Conservation (phyloP, 2,329 filamentous ascomycete genomes). For the Byssothecium circinans region DNA sequence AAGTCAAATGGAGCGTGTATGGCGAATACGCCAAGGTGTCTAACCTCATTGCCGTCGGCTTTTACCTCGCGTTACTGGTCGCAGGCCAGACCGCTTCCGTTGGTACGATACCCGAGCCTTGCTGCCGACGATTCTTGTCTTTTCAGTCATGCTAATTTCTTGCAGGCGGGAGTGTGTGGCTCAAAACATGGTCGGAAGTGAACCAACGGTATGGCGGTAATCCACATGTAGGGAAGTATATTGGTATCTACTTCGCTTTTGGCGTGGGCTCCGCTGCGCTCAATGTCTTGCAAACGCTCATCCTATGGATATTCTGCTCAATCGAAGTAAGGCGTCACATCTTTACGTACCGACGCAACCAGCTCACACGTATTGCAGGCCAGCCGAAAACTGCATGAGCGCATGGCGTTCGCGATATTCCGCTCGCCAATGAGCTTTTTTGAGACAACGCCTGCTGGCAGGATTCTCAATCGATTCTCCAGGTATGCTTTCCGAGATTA, state of each 20-base stretch:
- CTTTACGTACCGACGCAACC: slow-evolving; percentile 12
- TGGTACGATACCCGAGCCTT: slow-evolving; percentile 53
- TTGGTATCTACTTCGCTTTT: slow-evolving; percentile 94
- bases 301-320: slow-evolving; percentile 99
- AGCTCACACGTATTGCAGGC: slow-evolving; percentile 58
- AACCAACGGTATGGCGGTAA: slow-evolving; percentile 73
- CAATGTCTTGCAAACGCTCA: slow-evolving; percentile 87
- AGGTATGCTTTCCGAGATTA: slow-evolving; percentile 58
- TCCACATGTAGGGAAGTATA: slow-evolving; percentile 79
- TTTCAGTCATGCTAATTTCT: slow-evolving; percentile 22
- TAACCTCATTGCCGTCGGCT: slow-evolving; percentile 78
- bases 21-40: slow-evolving; percentile 92
- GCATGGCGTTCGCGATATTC: slow-evolving; percentile 97
- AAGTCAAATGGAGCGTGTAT: slow-evolving; percentile 97
- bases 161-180: slow-evolving; percentile 79
- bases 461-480: slow-evolving; percentile 95
- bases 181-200: slow-evolving; percentile 86
- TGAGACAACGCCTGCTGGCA: slow-evolving; percentile 93
- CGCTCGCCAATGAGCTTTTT: slow-evolving; percentile 98
- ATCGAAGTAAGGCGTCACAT: slow-evolving; percentile 70
- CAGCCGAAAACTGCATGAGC: slow-evolving; percentile 92
- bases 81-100: slow-evolving; percentile 81
- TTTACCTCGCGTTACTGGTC: slow-evolving; percentile 78
- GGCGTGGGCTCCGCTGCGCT: slow-evolving; percentile 83
- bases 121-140: slow-evolving; percentile 24